Evolutionary conservation across 169 alveolate genomes (phyloP).

Genomic region (Cryptosporidium andersoni): DNA sequence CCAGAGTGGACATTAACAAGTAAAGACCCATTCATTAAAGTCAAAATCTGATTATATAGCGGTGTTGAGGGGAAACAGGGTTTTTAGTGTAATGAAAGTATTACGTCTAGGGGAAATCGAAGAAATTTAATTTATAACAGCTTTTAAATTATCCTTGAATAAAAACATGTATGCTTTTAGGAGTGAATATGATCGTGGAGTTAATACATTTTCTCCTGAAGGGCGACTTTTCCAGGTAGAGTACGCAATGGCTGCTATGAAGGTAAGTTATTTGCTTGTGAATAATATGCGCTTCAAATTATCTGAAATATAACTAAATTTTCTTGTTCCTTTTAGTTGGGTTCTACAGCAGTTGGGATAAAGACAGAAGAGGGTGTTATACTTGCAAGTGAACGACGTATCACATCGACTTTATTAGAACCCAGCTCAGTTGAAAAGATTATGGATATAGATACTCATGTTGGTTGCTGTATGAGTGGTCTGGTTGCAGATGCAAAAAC

Average conservation of each 20-base stretch:
- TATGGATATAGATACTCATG: constrained; percentile 92
- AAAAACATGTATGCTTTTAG: constrained; percentile 77
- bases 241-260: constrained; percentile 94
- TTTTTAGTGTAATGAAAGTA: too few relatives aligned
- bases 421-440: constrained; percentile 93
- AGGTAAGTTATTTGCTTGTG: constrained; percentile 76
- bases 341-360: constrained; percentile 98
- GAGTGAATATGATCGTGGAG: constrained; percentile 98
- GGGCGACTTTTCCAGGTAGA: constrained; percentile 97
- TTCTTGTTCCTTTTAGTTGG: constrained; percentile 80
- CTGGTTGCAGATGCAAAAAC: constrained; percentile 98
- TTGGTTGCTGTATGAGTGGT: constrained; percentile 98
- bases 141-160: too few relatives aligned
- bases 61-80: not conserved
- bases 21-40: constrained; percentile 30
- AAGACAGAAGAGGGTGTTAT: constrained; percentile 95
- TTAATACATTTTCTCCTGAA: constrained; percentile 97
- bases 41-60: constrained; percentile 34
- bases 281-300: not conserved
- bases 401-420: constrained; percentile 89
- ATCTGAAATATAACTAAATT: not conserved
- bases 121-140: too few relatives aligned
- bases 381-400: constrained; percentile 94
- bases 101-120: too few relatives aligned
- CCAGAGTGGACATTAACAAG: constrained; percentile 30